Evolutionary conservation across 2,329 filamentous ascomycete genomes (phyloP), one percentile per base, ranked within the genome.

Genomic region (Sporothrix phasma): DNA sequence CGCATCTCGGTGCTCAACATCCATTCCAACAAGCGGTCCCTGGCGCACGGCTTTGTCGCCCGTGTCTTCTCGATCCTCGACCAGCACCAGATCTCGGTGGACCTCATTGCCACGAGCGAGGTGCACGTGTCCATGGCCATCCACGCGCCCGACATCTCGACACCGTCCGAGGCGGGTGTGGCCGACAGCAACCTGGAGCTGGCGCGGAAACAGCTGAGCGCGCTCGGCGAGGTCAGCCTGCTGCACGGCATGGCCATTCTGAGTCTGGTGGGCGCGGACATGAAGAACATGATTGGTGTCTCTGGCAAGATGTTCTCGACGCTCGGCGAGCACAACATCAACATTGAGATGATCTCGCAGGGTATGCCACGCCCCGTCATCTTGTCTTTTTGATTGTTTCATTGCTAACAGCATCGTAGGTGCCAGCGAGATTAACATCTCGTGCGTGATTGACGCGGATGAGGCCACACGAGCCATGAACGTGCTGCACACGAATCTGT

Each of bases 311-410:
- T 99, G 89, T 97, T 99, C 76, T 90, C 89, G 56, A 95, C 92
- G 1, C 80, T 99, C 19, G 94, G 94, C 49, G 90, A 97, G 73
- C 89, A 96, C 74, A 89, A 90, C 70, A 87, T 99, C 73, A 99
- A 99, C 74, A 91, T 99, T 70, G 94, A 99, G 78, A 99, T 99
- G 94, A 99, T 99, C 69, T 96, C 91, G 26, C 94, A 99, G 79
- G 94, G 94, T 93, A 81, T 72, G 80, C 71, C 37, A 19, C 41
- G 6, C 26, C 39, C 19, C 7, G 26, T 11, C 53, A 43, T 37
- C n/a, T 3, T 58, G 1, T 63, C 34, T 11, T 37, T 24, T 53
- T 13, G n/a, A 13, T 62, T n/a, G 41, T 31, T 6, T 10, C 45
- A n/a, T 65, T 13, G 29, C 34, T 51, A 37, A 49, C 22, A 45